Evolutionary conservation across 805 yeast genomes (phyloP).

Genomic region (Candida montana): DNA sequence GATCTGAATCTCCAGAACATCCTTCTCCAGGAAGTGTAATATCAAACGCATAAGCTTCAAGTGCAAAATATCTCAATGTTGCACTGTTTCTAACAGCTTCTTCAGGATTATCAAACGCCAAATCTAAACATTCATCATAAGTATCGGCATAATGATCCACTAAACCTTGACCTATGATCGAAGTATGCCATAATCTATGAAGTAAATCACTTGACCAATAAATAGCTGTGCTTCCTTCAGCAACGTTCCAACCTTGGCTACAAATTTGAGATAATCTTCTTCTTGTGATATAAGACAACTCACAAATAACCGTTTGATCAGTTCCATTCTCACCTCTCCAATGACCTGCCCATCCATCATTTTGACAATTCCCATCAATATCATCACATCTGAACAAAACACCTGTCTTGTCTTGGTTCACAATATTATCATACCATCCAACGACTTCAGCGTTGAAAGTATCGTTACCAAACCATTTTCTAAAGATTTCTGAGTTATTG

Average conservation of each 20-base stretch:
- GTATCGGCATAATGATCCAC: conserved; percentile 34
- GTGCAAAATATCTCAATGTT: conserved; percentile 26
- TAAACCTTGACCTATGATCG: conserved; percentile 26
- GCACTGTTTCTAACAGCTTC: conserved; percentile 34
- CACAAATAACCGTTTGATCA: conserved; percentile 38
- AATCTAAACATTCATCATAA: conserved; percentile 29
- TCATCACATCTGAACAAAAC: conserved; percentile 36
- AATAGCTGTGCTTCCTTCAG: conserved; percentile 22
- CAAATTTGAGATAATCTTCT: conserved; percentile 30
- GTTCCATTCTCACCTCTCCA: conserved; percentile 32
- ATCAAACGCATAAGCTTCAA: conserved; percentile 28
- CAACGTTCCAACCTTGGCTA: conserved; percentile 29
- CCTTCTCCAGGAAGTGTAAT: conserved; percentile 27
- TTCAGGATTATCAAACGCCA: conserved; percentile 28
- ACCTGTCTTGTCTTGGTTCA: conserved; percentile 30
- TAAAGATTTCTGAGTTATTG: conserved; percentile 27
- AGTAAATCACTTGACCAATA: conserved; percentile 34
- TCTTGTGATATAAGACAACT: conserved; percentile 31
- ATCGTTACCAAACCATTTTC: conserved; percentile 35
- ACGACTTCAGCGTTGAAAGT: conserved; percentile 31
- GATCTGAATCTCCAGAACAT: conserved; percentile 19
- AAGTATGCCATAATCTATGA: conserved; percentile 35
- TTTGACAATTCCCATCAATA: conserved; percentile 31
- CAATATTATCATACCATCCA: conserved; percentile 31
- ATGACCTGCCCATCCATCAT: conserved; percentile 35